phyloP scores from a whole-genome alignment of 1,284 basidiomycete genomes.

The Psilocybe mexicana region DNA sequence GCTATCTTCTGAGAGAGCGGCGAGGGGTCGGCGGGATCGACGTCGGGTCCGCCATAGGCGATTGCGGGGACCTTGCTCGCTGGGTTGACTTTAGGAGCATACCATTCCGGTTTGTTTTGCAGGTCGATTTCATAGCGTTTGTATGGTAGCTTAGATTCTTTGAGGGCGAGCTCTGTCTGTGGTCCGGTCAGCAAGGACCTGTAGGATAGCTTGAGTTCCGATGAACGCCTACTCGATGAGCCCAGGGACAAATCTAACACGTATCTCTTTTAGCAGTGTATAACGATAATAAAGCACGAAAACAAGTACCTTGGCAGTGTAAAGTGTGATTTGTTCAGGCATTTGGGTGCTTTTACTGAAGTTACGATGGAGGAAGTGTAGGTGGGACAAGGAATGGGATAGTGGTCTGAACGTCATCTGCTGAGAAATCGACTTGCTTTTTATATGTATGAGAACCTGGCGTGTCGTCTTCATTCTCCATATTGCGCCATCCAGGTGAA shows the following conservation, averaged over 20 bases:
- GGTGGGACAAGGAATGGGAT: background rate
- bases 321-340: conserved; percentile 24
- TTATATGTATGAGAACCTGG: background rate
- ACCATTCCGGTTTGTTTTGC: conserved; percentile 66
- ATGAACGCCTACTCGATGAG: conserved; percentile 41
- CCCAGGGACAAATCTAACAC: conserved; percentile 45
- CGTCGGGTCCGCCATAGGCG: conserved; percentile 58
- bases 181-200: conserved; percentile 32
- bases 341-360: conserved; percentile 5
- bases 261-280: background rate
- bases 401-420: background rate
- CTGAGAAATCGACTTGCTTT: background rate
- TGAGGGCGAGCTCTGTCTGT: conserved; percentile 61
- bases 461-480: background rate
- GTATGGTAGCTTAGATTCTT: conserved; percentile 51
- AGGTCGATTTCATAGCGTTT: conserved; percentile 57
- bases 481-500: background rate
- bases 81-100: conserved; percentile 59
- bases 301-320: conserved; percentile 22
- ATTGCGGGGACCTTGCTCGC: conserved; percentile 63
- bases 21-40: conserved; percentile 51
- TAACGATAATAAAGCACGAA: background rate
- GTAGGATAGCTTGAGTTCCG: conserved; percentile 7
- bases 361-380: background rate
- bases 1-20: conserved; percentile 58